Conservation (phyloP, 805 yeast species). For the Ogataea methanolica region DNA sequence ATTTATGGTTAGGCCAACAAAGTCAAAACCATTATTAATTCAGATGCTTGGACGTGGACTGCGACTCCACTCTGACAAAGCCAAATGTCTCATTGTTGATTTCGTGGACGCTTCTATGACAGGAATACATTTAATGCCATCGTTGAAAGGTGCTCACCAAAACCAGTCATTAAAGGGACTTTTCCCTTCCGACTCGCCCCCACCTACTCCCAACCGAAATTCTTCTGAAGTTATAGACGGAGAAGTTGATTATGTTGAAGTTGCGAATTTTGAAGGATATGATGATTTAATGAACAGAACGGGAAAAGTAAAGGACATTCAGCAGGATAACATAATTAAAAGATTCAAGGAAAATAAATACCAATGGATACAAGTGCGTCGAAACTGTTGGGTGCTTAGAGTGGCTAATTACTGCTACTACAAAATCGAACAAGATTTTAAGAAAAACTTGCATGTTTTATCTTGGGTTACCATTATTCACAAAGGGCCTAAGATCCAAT, state of each 20-base stretch:
- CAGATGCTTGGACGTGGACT: conserved; percentile 95
- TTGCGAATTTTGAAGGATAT: conserved; percentile 25
- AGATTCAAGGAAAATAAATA: conserved; percentile 10
- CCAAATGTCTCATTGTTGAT: conserved; percentile 70
- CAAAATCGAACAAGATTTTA: conserved; percentile 15
- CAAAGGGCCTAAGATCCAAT: conserved; percentile 8
- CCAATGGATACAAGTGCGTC: conserved; percentile 17
- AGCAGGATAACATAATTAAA: conserved; percentile 9
- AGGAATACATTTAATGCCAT: conserved; percentile 24
- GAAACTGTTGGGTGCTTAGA: conserved; percentile 20
- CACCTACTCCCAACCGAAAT: not conserved
- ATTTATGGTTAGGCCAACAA: conserved; percentile 75
- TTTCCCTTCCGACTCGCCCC: conserved; percentile 7
- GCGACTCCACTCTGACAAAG: conserved; percentile 56
- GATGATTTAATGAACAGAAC: conserved; percentile 21
- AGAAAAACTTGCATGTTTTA: conserved; percentile 5
- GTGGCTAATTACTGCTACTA: conserved; percentile 13
- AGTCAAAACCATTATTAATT: conserved; percentile 60
- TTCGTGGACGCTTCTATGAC: conserved; percentile 55
- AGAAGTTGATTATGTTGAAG: conserved; percentile 24
- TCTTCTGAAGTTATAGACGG: conserved; percentile 5
- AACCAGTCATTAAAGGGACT: conserved; percentile 7
- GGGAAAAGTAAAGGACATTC: conserved; percentile 5
- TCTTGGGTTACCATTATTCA: conserved; percentile 9
- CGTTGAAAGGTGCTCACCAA: conserved; percentile 18